Percentiles rank a stretch among this genome's conserved stretches.
These are phyloP conservation scores for Paratinospora sagittata DNA, from an alignment of 164 flowering plant genomes.

Conservation along the genomic window DNA sequence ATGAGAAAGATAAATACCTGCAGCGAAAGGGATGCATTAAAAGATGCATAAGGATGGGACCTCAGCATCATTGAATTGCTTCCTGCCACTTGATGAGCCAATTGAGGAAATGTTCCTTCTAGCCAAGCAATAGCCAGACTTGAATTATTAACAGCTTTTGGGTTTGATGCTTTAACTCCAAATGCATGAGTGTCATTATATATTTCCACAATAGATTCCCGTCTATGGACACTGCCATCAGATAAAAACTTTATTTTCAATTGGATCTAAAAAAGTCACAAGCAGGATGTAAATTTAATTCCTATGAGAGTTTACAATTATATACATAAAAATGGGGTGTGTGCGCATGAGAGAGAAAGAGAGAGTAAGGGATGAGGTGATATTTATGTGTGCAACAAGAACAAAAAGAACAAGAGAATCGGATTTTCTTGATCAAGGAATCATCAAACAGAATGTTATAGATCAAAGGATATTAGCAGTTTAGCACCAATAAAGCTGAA, in stretches of 20 bases:
- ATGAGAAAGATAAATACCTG: slow-evolving; percentile 45
- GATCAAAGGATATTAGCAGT: too few relatives aligned
- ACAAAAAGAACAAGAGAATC: neutral
- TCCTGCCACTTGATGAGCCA: slow-evolving; percentile 32
- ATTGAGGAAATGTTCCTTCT: slow-evolving; percentile 85
- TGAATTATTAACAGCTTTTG: slow-evolving; percentile 60
- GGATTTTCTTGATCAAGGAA: neutral
- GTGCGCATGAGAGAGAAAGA: too few relatives aligned
- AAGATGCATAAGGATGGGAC: slow-evolving; percentile 63
- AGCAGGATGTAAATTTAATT: neutral
- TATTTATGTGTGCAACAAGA: neutral
- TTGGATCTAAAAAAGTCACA: neutral
- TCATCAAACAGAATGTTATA: too few relatives aligned
- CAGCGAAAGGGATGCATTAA: slow-evolving; percentile 70
- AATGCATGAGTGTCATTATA: slow-evolving; percentile 69
- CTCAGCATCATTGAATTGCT: slow-evolving; percentile 33
- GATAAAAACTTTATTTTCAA: slow-evolving; percentile 5
- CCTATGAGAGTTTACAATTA: too few relatives aligned
- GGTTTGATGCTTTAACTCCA: slow-evolving; percentile 60
- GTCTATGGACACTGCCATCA: slow-evolving; percentile 55
- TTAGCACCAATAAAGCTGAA: too few relatives aligned
- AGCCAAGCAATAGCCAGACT: slow-evolving; percentile 86
- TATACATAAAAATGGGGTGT: neutral
- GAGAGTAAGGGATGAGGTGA: neutral
- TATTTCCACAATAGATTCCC: slow-evolving; percentile 69